Conservation (phyloP, 345 rosid genomes). For the Citrus glauca region DNA sequence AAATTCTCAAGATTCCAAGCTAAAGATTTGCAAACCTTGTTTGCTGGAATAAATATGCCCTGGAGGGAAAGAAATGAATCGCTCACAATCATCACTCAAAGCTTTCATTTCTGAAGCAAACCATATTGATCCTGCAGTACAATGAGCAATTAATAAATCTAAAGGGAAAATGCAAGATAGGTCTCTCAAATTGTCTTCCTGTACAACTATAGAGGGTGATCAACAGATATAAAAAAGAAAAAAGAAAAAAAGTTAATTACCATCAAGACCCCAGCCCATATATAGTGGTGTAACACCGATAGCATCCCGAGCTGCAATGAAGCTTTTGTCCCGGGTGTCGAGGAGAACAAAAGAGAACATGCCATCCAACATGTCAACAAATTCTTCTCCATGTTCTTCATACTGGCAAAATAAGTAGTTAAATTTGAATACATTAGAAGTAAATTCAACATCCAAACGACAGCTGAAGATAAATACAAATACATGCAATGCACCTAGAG, state of each 20-base stretch:
- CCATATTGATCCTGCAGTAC: constrained; percentile 67
- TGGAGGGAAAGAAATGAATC: constrained; percentile 65
- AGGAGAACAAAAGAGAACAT: constrained; percentile 89
- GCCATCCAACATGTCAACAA: constrained; percentile 72
- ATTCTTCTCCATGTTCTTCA: constrained; percentile 76
- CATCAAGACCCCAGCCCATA: constrained; percentile 89
- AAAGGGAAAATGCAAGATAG: neutral
- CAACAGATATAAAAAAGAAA: neutral
- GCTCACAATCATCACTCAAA: constrained; percentile 80
- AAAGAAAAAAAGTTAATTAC: constrained; percentile 32
- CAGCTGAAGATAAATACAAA: neutral
- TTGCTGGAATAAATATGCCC: constrained; percentile 88
- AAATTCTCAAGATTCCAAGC: neutral
- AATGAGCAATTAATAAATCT: constrained; percentile 6
- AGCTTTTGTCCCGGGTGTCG: constrained; percentile 68
- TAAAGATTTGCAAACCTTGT: constrained; percentile 49
- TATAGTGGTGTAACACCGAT: constrained; percentile 77
- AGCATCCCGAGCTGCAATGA: constrained; percentile 76
- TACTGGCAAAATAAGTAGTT: constrained; percentile 39
- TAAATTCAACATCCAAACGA: neutral
- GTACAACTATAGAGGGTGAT: neutral
- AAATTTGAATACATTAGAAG: neutral
- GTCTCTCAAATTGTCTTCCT: neutral
- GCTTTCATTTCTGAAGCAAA: constrained; percentile 98
- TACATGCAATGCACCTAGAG: neutral